These are phyloP conservation scores for Pleurotus platypus DNA, from an alignment of 768 basidiomycete species.

Conservation along the genomic window DNA sequence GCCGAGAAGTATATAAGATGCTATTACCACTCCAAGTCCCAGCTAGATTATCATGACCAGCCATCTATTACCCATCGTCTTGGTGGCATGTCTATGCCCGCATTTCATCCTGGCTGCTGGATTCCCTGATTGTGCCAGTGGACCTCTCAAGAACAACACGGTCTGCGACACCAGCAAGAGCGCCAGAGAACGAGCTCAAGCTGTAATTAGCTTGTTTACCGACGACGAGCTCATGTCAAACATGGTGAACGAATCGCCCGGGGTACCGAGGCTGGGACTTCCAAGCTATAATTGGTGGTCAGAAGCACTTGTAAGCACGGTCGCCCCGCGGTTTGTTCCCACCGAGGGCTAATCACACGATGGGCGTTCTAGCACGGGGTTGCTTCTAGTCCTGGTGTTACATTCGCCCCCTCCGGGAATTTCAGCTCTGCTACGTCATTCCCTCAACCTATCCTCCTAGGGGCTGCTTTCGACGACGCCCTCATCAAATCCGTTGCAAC, in stretches of 20 bases:
- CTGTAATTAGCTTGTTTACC: constrained; percentile 46
- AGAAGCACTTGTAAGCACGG: constrained; percentile 44
- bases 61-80: neutral
- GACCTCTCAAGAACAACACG: constrained; percentile 39
- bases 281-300: constrained; percentile 61
- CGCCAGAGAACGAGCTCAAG: constrained; percentile 41
- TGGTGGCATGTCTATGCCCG: constrained; percentile 4
- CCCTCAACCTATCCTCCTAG: constrained; percentile 51
- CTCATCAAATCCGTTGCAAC: constrained; percentile 48
- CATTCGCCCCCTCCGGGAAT: constrained; percentile 43
- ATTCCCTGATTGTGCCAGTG: constrained; percentile 48
- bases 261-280: constrained; percentile 52
- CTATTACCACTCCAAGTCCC: too few relatives aligned
- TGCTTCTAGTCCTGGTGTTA: constrained; percentile 47
- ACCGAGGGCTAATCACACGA: neutral
- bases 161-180: constrained; percentile 46
- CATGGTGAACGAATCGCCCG: constrained; percentile 45
- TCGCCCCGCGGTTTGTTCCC: neutral
- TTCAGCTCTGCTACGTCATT: constrained; percentile 60
- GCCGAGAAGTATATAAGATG: too few relatives aligned
- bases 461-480: constrained; percentile 52
- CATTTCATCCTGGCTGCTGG: constrained; percentile 21
- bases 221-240: constrained; percentile 48
- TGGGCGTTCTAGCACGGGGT: constrained; percentile 46
- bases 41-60: neutral